Evolutionary conservation across 371 early-diverging fungal genomes (phyloP), one percentile per base, ranked within the genome.

Genomic region (Actinomucor elegans): DNA sequence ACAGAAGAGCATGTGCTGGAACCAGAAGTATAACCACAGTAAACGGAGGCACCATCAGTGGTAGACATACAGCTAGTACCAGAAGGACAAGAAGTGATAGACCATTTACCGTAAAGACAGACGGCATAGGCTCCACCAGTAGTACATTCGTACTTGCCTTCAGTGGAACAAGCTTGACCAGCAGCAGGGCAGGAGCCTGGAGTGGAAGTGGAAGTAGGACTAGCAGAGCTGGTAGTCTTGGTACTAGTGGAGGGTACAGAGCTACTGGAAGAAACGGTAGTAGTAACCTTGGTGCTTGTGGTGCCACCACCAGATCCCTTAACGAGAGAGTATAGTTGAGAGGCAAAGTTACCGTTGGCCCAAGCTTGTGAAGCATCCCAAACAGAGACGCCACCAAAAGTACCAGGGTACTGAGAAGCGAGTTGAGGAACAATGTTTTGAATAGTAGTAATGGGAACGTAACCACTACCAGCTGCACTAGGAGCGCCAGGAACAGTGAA

Each of bases 351-450:
- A 41, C 64, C 61, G 32, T 75, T 75, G 21, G 53, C 48, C 48
- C 66, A 76, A 15, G 73, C 64, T 46, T 76, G 73, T 18, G 77
- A 73, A 9, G 77, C 77, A 61, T 76, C 86, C 88, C 88, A 88
- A 23, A 85, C 71, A 71, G 81, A 81, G 11, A 87, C 79, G 18
- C 89, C 89, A 41, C 87, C 89, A 50, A 80, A 84, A 15, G 71
- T 77, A 29, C 37, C 33, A n/a, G 61, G 61, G 57, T 75, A 80
- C 38, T 55, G 44, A 4, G 67, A 60, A 8, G 71, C 58, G n/a
- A 75, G 43, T 20, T 61, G 35, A 29, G 71, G 48, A 24, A 79
- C 50, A 32, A 75, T 69, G 5, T 71, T 47, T 18, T 49, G 43
- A 7, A 76, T 64, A 34, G 66, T 68, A 35, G 59, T 63, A 8